phyloP scores from a whole-genome alignment of 2,329 filamentous ascomycete species.

The Neoscytalidium dimidiatum region DNA sequence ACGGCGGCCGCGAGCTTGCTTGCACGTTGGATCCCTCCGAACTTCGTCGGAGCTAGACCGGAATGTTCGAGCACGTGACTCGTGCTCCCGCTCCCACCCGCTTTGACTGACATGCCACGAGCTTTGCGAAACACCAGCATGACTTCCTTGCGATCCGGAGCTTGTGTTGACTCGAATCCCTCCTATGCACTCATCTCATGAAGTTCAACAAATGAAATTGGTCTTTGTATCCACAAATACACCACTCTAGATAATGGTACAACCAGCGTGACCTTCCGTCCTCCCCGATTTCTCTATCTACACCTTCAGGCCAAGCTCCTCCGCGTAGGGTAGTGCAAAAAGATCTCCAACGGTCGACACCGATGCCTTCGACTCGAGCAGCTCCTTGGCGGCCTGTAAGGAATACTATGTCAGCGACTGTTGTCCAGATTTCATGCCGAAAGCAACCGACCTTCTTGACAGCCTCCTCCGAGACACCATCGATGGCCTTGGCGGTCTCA shows the following conservation, averaged over 20 bases:
- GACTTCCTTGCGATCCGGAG: too few relatives aligned
- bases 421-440: background rate
- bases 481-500: slow-evolving; percentile 75
- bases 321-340: slow-evolving; percentile 85
- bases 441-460: slow-evolving; percentile 74
- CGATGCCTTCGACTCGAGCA: slow-evolving; percentile 85
- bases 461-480: slow-evolving; percentile 78
- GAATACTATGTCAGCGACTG: slow-evolving; percentile 24
- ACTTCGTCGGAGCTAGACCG: slow-evolving; percentile 19
- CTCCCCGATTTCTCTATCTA: slow-evolving; percentile 58
- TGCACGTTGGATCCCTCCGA: slow-evolving; percentile 16
- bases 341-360: slow-evolving; percentile 91
- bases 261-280: slow-evolving; percentile 29
- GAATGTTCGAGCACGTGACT: slow-evolving; percentile 11
- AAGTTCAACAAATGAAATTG: slow-evolving; percentile 30
- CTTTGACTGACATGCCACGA: background rate
- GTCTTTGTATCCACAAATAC: slow-evolving; percentile 31
- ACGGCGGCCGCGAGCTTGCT: slow-evolving; percentile 18
- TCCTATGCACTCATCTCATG: background rate
- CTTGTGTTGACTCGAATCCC: too few relatives aligned
- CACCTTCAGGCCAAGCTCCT: slow-evolving; percentile 91
- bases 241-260: slow-evolving; percentile 44
- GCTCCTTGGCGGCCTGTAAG: slow-evolving; percentile 76
- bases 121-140: background rate
- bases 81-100: background rate